Conservation (phyloP, 2,329 filamentous ascomycete genomes). For the Microcyclospora tardicrescens region DNA sequence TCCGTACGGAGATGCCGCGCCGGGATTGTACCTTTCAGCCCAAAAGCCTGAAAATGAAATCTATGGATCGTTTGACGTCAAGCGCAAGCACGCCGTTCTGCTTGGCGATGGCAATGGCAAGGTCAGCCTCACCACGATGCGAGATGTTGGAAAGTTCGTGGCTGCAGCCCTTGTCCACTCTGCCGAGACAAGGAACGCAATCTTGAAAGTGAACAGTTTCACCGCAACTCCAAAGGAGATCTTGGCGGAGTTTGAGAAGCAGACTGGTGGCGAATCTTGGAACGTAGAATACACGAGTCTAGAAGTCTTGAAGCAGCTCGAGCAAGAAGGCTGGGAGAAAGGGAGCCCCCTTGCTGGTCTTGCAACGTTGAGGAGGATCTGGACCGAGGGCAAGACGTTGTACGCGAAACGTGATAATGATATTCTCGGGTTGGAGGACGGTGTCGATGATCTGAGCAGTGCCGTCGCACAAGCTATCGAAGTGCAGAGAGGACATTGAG, state of each 20-base stretch:
- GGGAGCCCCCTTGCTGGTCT: constrained; percentile 39
- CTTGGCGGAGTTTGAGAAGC: constrained; percentile 53
- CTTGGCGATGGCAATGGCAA: constrained; percentile 48
- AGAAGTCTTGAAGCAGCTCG: constrained; percentile 40
- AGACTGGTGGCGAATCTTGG: constrained; percentile 46
- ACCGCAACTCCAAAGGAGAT: constrained; percentile 51
- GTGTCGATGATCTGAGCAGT: constrained; percentile 39
- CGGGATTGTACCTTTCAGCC: constrained; percentile 39
- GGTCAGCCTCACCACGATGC: constrained; percentile 58
- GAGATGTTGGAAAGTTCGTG: constrained; percentile 56
- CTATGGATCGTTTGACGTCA: constrained; percentile 47
- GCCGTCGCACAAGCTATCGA: constrained; percentile 28
- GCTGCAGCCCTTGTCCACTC: constrained; percentile 49
- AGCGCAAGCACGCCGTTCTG: constrained; percentile 45
- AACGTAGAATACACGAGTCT: constrained; percentile 41
- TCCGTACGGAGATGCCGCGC: constrained; percentile 45
- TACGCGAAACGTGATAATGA: constrained; percentile 58
- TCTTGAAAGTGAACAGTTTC: constrained; percentile 59
- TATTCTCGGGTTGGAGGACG: constrained; percentile 36
- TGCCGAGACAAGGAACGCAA: constrained; percentile 39
- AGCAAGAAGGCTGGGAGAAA: constrained; percentile 46
- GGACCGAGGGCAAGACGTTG: constrained; percentile 58
- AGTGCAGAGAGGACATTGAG: constrained; percentile 7
- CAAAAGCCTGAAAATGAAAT: constrained; percentile 25
- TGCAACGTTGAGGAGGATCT: constrained; percentile 55